Percentiles rank a stretch among this genome's conserved stretches.
Evolutionary conservation across 495 filamentous ascomycete genomes (phyloP).

Genomic region (Amorphotheca resinae): DNA sequence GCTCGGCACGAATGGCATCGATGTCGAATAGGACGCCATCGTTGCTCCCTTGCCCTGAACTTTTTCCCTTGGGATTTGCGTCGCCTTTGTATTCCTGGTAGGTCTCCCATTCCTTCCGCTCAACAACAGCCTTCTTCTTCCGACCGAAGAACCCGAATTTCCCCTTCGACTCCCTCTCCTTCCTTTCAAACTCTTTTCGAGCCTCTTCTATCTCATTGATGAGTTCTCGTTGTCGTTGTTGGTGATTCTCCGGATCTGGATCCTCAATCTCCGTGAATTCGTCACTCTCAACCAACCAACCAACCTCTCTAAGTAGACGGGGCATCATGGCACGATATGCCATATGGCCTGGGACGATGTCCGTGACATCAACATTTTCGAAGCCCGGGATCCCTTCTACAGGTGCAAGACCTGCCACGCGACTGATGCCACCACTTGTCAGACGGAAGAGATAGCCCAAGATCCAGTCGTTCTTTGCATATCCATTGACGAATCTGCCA

Average conservation of each 20-base stretch:
- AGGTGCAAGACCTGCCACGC: slow-evolving; percentile 76
- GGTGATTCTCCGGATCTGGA: slow-evolving; percentile 88
- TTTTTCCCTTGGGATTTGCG: slow-evolving; percentile 21
- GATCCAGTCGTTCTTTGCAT: slow-evolving; percentile 94
- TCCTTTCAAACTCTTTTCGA: slow-evolving; percentile 66
- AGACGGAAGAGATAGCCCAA: slow-evolving; percentile 93
- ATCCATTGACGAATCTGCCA: slow-evolving; percentile 89
- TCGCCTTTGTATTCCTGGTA: slow-evolving; percentile 52
- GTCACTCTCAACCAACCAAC: slow-evolving; percentile 81
- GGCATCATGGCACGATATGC: slow-evolving; percentile 90
- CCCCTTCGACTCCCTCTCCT: slow-evolving; percentile 47
- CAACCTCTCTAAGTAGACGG: slow-evolving; percentile 65
- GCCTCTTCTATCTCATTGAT: slow-evolving; percentile 96
- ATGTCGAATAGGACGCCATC: slow-evolving; percentile 79
- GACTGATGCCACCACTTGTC: slow-evolving; percentile 83
- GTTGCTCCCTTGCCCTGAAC: slow-evolving; percentile 32
- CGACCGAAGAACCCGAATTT: slow-evolving; percentile 67
- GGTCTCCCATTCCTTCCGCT: slow-evolving; percentile 91
- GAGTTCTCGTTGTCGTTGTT: slow-evolving; percentile 76
- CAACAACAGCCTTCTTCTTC: slow-evolving; percentile 51
- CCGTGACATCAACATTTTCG: slow-evolving; percentile 83
- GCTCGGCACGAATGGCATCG: slow-evolving; percentile 79
- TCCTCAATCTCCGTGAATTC: slow-evolving; percentile 98
- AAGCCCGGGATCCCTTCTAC: slow-evolving; percentile 66
- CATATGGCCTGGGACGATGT: slow-evolving; percentile 89